Conservation (phyloP, 2,329 filamentous ascomycete species). For the Ascochyta fabae region DNA sequence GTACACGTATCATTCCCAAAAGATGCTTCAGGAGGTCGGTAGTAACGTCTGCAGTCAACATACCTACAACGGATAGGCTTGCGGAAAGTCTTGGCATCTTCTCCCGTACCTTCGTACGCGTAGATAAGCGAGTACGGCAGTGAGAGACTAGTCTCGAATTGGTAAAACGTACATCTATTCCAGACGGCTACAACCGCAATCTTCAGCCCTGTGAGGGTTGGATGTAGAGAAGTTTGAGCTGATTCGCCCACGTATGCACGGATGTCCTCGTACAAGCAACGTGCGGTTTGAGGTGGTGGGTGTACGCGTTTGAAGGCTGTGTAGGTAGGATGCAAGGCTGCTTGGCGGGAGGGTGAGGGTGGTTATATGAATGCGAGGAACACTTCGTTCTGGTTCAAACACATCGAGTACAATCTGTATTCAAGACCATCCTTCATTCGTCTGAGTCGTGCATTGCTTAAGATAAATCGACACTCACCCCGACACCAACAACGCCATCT, state of each 20-base stretch:
- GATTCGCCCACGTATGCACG: conserved; percentile 7
- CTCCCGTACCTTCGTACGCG: neutral
- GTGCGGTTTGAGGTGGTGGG: neutral
- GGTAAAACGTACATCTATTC: neutral
- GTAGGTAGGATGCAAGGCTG: neutral
- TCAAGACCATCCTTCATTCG: no score
- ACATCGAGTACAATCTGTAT: no score
- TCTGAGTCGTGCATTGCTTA: no score
- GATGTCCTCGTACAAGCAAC: neutral
- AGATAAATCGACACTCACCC: neutral
- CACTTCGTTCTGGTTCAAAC: no score
- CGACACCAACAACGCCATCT: no score
- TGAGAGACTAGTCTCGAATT: neutral
- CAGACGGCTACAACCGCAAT: neutral
- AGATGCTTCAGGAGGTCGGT: neutral
- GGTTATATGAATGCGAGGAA: neutral
- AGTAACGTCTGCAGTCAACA: neutral
- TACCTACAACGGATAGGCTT: neutral
- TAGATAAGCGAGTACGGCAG: conserved; percentile 6
- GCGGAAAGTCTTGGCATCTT: neutral
- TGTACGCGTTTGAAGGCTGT: neutral
- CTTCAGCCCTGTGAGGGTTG: neutral
- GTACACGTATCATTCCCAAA: no score
- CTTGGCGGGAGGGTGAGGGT: neutral
- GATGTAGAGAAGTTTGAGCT: neutral